phyloP scores from a whole-genome alignment of 75 land plant genomes.

The Ceratopteris richardii region DNA sequence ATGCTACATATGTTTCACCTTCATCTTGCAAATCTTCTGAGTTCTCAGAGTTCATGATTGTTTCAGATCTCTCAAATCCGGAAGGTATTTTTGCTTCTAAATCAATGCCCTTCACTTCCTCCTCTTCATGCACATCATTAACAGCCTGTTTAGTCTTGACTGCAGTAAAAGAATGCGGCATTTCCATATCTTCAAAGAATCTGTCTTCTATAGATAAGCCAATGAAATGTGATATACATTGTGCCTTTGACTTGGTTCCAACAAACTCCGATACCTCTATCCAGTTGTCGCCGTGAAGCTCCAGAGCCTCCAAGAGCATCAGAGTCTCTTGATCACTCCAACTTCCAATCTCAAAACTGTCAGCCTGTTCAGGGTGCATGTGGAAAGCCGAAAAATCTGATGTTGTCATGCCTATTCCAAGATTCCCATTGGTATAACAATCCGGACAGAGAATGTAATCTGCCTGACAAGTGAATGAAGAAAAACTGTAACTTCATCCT shows the following conservation, averaged over 20 bases:
- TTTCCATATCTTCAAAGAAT: constrained; percentile 34
- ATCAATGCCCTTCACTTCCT: not conserved
- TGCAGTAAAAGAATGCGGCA: constrained; percentile 9
- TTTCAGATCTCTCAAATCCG: not conserved
- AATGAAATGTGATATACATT: constrained; percentile 34
- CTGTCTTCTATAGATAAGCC: constrained; percentile 36
- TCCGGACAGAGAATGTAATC: constrained; percentile 33
- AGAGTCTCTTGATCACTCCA: constrained; percentile 41
- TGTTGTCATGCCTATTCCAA: constrained; percentile 31
- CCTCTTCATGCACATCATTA: not conserved
- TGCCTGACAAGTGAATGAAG: constrained; percentile 33
- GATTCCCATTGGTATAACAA: constrained; percentile 35
- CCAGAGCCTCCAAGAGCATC: constrained; percentile 30
- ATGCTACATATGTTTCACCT: constrained; percentile 17
- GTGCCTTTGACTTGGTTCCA: constrained; percentile 36
- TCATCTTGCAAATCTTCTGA: not conserved
- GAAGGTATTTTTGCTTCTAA: not conserved
- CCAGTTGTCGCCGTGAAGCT: constrained; percentile 38
- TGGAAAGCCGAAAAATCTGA: constrained; percentile 28
- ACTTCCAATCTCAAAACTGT: constrained; percentile 20
- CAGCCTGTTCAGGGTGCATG: constrained; percentile 12
- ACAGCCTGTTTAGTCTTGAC: not conserved
- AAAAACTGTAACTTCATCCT: not conserved
- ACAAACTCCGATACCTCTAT: constrained; percentile 36
- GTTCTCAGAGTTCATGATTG: not conserved